These are phyloP conservation scores for Cladobotryum mycophilum DNA, from an alignment of 2,329 filamentous ascomycete genomes.

Conservation along the genomic window DNA sequence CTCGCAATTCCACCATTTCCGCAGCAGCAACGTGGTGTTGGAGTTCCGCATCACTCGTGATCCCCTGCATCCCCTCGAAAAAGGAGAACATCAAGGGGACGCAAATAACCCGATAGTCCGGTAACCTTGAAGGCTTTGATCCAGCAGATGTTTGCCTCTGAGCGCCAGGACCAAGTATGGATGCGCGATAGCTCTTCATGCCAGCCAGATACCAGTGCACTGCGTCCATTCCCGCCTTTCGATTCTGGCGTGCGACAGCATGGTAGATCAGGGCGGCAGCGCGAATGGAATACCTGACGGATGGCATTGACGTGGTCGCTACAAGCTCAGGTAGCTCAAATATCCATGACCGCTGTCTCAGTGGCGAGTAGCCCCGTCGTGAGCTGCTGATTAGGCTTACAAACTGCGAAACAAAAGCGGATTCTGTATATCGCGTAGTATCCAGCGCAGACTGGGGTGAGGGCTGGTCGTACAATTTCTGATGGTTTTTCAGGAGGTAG, in stretches of 20 bases:
- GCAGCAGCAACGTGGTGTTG: constrained; percentile 1
- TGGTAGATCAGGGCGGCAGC: constrained; percentile 2
- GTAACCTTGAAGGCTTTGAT: neutral
- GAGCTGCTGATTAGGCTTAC: constrained; percentile 2
- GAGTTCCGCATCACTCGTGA: neutral
- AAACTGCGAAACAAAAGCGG: constrained; percentile 1
- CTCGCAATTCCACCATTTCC: constrained; percentile 1
- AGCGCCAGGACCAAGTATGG: no score
- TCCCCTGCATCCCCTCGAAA: neutral
- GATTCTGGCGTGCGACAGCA: neutral
- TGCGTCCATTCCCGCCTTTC: neutral
- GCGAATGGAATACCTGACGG: constrained; percentile 4
- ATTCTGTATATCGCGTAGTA: constrained; percentile 1
- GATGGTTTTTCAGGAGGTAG: no score
- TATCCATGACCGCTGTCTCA: constrained; percentile 3
- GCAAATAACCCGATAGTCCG: neutral
- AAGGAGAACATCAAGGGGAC: constrained; percentile 6
- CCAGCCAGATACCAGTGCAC: neutral
- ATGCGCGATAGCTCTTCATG: no score
- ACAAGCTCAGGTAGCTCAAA: constrained; percentile 2
- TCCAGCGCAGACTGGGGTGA: neutral
- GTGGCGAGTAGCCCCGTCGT: neutral
- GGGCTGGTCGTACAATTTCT: no score
- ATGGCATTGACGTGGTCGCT: neutral
- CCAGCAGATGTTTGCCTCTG: no score